A percentile compares a stretch with the other conserved stretches of the same genome.
Evolutionary conservation across 2,329 filamentous ascomycete species (phyloP).

Genomic region (Cladophialophora psammophila): DNA sequence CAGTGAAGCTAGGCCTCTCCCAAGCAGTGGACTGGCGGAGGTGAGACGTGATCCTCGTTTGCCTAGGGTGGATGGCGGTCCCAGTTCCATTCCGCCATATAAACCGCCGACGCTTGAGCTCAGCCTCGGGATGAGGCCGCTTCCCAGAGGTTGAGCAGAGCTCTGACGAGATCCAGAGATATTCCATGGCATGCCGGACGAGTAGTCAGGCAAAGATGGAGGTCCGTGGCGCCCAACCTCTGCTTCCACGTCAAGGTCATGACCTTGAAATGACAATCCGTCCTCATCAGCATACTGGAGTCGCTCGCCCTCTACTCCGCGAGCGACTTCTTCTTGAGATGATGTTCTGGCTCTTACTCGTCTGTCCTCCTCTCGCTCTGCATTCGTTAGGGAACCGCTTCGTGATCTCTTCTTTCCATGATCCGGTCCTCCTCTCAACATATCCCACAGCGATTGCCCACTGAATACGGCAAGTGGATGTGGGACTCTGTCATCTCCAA

Average conservation of each 20-base stretch:
- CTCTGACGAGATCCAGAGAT: slow-evolving; percentile 62
- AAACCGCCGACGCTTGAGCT: slow-evolving; percentile 46
- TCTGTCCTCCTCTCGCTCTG: slow-evolving; percentile 40
- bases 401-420: slow-evolving; percentile 43
- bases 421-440: slow-evolving; percentile 51
- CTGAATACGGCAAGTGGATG: slow-evolving; percentile 67
- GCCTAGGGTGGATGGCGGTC: slow-evolving; percentile 43
- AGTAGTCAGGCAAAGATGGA: slow-evolving; percentile 71
- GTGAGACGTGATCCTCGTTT: slow-evolving; percentile 61
- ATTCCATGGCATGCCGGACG: slow-evolving; percentile 75
- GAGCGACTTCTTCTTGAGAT: slow-evolving; percentile 45
- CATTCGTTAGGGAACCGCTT: slow-evolving; percentile 40
- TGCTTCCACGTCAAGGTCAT: slow-evolving; percentile 57
- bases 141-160: slow-evolving; percentile 47
- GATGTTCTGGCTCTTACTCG: slow-evolving; percentile 49
- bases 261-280: slow-evolving; percentile 51
- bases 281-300: slow-evolving; percentile 43
- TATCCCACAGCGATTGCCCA: slow-evolving; percentile 61
- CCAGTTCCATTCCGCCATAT: slow-evolving; percentile 37
- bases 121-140: slow-evolving; percentile 45
- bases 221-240: slow-evolving; percentile 71
- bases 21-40: slow-evolving; percentile 67
- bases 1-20: slow-evolving; percentile 35
- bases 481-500: slow-evolving; percentile 50
- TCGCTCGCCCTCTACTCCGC: slow-evolving; percentile 33